Percentiles rank a stretch among this genome's conserved stretches.
Conservation (phyloP, 768 basidiomycete genomes). For the Hypholoma sublateritium region DNA sequence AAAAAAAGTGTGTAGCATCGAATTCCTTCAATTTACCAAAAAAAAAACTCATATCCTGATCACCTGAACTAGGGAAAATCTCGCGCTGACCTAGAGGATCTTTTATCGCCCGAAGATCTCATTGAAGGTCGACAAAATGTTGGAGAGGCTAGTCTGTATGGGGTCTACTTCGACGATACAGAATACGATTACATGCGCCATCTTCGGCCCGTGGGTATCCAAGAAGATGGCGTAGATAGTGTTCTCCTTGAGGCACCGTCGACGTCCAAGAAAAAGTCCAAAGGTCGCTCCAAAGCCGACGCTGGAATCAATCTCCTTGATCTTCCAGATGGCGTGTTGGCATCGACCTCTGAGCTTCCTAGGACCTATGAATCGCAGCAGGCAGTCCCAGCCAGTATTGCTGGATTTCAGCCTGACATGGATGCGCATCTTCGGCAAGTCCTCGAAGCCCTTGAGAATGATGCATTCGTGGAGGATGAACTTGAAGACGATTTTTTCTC, state of each 20-base stretch:
- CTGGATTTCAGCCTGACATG: conserved; percentile 94
- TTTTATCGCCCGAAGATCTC: conserved; percentile 48
- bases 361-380: conserved; percentile 75
- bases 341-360: conserved; percentile 74
- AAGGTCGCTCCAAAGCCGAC: conserved; percentile 23
- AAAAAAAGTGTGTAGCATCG: conserved; percentile 49
- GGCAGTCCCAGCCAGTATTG: conserved; percentile 76
- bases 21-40: conserved; percentile 3
- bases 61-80: conserved; percentile 65
- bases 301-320: conserved; percentile 46
- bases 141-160: conserved; percentile 89
- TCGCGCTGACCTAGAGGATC: conserved; percentile 73
- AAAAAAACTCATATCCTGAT: conserved; percentile 7
- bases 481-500: conserved; percentile 77
- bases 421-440: conserved; percentile 92
- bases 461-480: conserved; percentile 84
- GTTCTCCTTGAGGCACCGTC: conserved; percentile 77
- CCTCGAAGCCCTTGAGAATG: conserved; percentile 93
- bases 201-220: conserved; percentile 72
- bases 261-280: conserved; percentile 34
- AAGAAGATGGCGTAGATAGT: conserved; percentile 81
- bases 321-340: conserved; percentile 68
- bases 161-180: conserved; percentile 92
- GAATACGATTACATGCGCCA: conserved; percentile 99
- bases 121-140: conserved; percentile 52